Evolutionary conservation across 352 stramenopile genomes (phyloP).

Genomic region (Phytophthora capsici): DNA sequence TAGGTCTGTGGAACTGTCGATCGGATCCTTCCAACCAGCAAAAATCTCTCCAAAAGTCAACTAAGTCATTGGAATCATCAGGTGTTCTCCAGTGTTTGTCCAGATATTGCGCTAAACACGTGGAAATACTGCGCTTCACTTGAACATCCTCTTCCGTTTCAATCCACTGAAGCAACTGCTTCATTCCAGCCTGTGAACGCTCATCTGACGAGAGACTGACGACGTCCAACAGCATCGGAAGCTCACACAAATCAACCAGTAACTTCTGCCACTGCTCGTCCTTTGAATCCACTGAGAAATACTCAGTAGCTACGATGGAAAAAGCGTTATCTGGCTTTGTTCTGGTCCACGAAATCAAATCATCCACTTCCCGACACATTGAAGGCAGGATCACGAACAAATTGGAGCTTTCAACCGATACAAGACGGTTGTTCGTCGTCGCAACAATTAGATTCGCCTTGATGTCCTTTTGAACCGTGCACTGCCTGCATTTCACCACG

Average conservation of each 20-base stretch:
- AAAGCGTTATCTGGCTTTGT: constrained; percentile 30
- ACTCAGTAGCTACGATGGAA: not conserved
- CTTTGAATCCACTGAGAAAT: not conserved
- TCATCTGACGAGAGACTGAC: constrained; percentile 16
- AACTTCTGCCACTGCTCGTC: constrained; percentile 41
- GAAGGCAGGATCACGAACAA: constrained; percentile 47
- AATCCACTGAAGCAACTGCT: constrained; percentile 57
- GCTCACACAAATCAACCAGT: constrained; percentile 48
- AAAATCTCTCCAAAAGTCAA: constrained; percentile 34
- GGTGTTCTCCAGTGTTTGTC: constrained; percentile 46
- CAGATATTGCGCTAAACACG: constrained; percentile 48
- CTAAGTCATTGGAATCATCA: constrained; percentile 12
- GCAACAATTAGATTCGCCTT: constrained; percentile 40
- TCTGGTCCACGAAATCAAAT: constrained; percentile 37
- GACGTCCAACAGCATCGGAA: constrained; percentile 50
- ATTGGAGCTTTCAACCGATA: constrained; percentile 6
- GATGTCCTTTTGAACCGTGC: constrained; percentile 34
- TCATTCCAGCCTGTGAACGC: constrained; percentile 30
- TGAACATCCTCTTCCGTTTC: constrained; percentile 37
- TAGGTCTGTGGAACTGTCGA: constrained; percentile 37
- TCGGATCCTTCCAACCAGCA: constrained; percentile 55
- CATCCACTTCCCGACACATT: constrained; percentile 19
- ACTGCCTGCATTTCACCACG: constrained; percentile 36
- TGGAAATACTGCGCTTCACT: constrained; percentile 51
- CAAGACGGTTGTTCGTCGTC: constrained; percentile 29